phyloP scores from a whole-genome alignment of 306 rosid species.

The Pyrus communis region DNA sequence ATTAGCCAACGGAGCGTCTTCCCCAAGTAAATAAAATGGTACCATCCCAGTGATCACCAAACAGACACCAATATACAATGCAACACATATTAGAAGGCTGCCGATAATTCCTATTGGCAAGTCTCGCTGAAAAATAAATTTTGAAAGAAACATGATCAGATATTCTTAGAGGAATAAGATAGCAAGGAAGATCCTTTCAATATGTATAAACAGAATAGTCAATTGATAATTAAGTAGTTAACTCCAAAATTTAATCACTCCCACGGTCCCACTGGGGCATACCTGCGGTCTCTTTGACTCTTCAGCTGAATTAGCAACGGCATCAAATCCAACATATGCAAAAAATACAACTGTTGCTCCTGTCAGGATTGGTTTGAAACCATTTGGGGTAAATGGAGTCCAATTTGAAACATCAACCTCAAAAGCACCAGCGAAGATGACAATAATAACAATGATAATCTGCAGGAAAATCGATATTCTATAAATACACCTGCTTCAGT shows the following conservation, averaged over 20 bases:
- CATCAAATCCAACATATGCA: conserved; percentile 98
- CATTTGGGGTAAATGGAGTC: conserved; percentile 96
- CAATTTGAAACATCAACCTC: conserved; percentile 92
- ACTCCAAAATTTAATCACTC: conserved; percentile 13
- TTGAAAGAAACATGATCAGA: conserved; percentile 6
- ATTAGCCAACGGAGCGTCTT: conserved; percentile 93
- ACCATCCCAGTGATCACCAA: conserved; percentile 98
- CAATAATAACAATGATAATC: conserved; percentile 68
- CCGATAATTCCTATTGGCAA: conserved; percentile 93
- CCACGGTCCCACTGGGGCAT: conserved; percentile 12
- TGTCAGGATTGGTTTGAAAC: conserved; percentile 54
- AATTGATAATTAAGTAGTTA: conserved; percentile 1
- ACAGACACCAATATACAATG: conserved; percentile 82
- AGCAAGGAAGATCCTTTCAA: background rate
- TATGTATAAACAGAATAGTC: background rate
- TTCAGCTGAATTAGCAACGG: conserved; percentile 99
- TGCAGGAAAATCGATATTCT: conserved; percentile 33
- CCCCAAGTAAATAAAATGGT: conserved; percentile 72
- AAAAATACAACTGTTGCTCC: conserved; percentile 98
- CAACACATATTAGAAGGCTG: conserved; percentile 77
- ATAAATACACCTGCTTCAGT: conserved; percentile 10
- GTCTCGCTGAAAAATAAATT: conserved; percentile 62
- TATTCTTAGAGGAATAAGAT: background rate
- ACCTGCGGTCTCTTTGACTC: conserved; percentile 96
- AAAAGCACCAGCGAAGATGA: conserved; percentile 73